Percentiles rank a stretch among this genome's conserved stretches.
Conservation (phyloP, 2,329 filamentous ascomycete genomes). For the Cadophora luteo-olivacea region DNA sequence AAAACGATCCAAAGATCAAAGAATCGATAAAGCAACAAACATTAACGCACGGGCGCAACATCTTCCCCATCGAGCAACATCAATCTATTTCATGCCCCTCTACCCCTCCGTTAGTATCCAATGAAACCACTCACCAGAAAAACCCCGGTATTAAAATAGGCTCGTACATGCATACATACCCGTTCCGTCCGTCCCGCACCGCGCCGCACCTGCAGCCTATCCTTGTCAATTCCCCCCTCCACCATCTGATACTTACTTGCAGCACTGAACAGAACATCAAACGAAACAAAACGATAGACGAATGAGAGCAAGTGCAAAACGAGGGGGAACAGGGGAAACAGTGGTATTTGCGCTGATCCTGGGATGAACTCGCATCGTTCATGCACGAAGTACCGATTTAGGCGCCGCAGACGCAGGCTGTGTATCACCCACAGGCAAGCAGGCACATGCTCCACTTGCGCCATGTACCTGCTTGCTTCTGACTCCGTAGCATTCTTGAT, state of each 20-base stretch:
- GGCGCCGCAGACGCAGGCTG: conserved; percentile 16
- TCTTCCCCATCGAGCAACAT: background rate
- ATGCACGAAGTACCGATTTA: conserved; percentile 11
- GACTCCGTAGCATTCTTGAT: no score
- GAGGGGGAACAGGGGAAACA: no score
- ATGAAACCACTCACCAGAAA: background rate
- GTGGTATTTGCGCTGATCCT: background rate
- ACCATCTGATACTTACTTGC: background rate
- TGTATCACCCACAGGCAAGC: background rate
- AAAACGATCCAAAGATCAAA: background rate
- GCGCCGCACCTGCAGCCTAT: conserved; percentile 7
- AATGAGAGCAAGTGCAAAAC: background rate
- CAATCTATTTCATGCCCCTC: conserved; percentile 8
- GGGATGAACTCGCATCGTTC: background rate
- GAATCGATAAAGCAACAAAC: background rate
- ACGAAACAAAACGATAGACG: background rate
- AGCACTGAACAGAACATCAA: background rate
- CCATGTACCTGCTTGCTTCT: background rate
- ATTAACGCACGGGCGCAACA: background rate
- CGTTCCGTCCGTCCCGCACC: conserved; percentile 8
- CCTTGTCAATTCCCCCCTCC: background rate
- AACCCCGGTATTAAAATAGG: conserved; percentile 12
- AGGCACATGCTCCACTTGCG: background rate
- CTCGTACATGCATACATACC: conserved; percentile 4
- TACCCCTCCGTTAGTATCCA: background rate